Base-by-base conservation (phyloP, 441 rosid species). In the Capsella rubella region DNA sequence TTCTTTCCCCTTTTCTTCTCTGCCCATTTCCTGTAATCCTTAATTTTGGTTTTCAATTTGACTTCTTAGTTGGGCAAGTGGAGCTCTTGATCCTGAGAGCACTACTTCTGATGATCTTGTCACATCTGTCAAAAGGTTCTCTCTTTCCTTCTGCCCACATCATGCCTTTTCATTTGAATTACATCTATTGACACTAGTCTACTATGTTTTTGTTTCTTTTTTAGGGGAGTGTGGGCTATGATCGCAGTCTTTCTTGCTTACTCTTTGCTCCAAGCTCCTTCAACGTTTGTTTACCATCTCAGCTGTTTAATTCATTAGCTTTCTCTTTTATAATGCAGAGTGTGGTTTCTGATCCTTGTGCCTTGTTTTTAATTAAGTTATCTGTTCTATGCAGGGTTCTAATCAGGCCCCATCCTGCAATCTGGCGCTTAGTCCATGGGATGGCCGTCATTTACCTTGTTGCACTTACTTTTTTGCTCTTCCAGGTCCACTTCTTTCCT, bases 371-470 rank as follows among this genome's bases (percentile, higher is more conserved):
- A 55, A 62, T 79, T 21, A 56, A 55, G 29, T 46, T 58, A 18
- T 69, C 58, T 67, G 69, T 69, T 66, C 53, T 7, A 51, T 77
- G 54, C 87, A 96, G 99, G 74, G 84, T 96, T 67, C 87, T 96
- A 28, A 96, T 96, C 40, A 88, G 99, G 78, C 99, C 99, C 28
- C 99, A 96, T 79, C 99, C 99, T 62, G 98, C 98, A 69, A 84
- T 93, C 64, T 96, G 98, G 99, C 96, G 98, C 16, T 84, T 96
- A 82, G 98, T 90, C 84, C 99, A 96, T 80, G 99, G 99, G 78
- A 78, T 96, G 96, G 99, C 99, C 50, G 92, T 96, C 64, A 71
- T 92, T 60, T 96, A 96, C 82, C 89, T 96, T 65, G 98, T 96
- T 64, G 82, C 92, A 61, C 97, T 96, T 68, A 88, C 99, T 39